Percentiles rank a stretch among this genome's conserved stretches.
Conservation (phyloP, 257 asterid genomes). For the Penstemon barbatus region DNA sequence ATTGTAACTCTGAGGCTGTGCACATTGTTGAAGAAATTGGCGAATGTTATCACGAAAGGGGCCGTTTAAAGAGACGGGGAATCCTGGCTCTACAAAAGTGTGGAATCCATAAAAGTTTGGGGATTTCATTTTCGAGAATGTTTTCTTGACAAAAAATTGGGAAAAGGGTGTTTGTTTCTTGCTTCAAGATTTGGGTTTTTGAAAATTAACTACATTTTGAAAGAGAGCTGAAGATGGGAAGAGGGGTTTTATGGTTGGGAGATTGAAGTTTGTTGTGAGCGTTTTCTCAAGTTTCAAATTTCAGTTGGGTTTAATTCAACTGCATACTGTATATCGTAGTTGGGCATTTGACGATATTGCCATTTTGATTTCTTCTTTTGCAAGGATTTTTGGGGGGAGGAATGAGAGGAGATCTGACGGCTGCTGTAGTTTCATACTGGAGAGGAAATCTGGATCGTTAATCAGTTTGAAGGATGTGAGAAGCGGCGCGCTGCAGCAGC, state of each 20-base stretch:
- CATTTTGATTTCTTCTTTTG: background rate
- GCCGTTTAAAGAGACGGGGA: slow-evolving; percentile 47
- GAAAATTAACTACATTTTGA: slow-evolving; percentile 22
- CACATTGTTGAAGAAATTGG: slow-evolving; percentile 60
- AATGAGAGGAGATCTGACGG: background rate
- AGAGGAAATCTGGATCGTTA: background rate
- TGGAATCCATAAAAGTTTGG: slow-evolving; percentile 59
- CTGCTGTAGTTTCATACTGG: background rate
- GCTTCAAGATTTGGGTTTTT: slow-evolving; percentile 19
- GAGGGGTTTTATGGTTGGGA: slow-evolving; percentile 31
- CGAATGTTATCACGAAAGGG: slow-evolving; percentile 73
- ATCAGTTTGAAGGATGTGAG: background rate
- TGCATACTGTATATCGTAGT: background rate
- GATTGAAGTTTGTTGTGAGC: slow-evolving; percentile 17
- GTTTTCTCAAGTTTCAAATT: slow-evolving; percentile 27
- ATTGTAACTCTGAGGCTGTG: slow-evolving; percentile 51
- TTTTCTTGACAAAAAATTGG: background rate
- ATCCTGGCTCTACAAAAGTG: slow-evolving; percentile 60
- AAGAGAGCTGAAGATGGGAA: slow-evolving; percentile 5
- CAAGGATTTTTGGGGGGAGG: background rate
- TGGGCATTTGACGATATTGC: background rate
- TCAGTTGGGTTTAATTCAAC: slow-evolving; percentile 27
- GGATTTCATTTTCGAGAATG: slow-evolving; percentile 33
- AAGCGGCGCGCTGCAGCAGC: background rate
- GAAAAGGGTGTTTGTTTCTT: background rate